Evolutionary conservation across 2,329 filamentous ascomycete genomes (phyloP).

Genomic region (Balansia obtecta): DNA sequence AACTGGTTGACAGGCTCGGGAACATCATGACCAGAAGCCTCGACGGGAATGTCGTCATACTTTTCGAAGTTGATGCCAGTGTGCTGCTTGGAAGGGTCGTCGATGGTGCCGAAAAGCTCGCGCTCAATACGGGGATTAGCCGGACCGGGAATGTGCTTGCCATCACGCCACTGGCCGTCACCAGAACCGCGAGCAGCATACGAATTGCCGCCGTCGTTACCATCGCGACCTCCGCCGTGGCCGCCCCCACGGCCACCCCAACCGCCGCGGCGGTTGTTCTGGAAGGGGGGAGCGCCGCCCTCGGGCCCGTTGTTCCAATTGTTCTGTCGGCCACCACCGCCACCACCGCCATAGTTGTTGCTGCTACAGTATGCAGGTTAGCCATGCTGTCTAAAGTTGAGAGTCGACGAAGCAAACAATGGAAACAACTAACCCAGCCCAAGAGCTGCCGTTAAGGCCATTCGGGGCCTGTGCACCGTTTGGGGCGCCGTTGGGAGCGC

Average conservation of each 20-base stretch:
- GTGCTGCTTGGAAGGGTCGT: conserved; percentile 90
- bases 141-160: conserved; percentile 88
- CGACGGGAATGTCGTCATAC: conserved; percentile 98
- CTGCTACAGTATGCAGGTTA: background rate
- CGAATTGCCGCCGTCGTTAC: conserved; percentile 36
- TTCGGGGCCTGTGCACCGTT: conserved; percentile 11
- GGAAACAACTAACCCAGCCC: conserved; percentile 33
- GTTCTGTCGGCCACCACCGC: conserved; percentile 18
- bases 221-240: conserved; percentile 22
- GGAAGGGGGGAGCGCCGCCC: conserved; percentile 9
- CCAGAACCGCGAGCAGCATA: conserved; percentile 66
- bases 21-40: conserved; percentile 87
- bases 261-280: conserved; percentile 20
- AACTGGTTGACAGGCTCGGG: conserved; percentile 86
- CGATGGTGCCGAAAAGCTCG: conserved; percentile 82
- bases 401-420: background rate
- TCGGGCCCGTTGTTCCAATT: conserved; percentile 20
- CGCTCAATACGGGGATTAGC: conserved; percentile 83
- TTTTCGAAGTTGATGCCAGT: conserved; percentile 99
- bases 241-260: conserved; percentile 23
- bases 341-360: conserved; percentile 1
- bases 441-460: conserved; percentile 37
- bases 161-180: conserved; percentile 92
- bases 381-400: background rate
- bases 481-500: conserved; percentile 12